Evolutionary conservation across 345 rosid species (phyloP), one percentile per base, ranked within the genome.

Genomic region (thale cress (Arabidopsis thaliana)): DNA sequence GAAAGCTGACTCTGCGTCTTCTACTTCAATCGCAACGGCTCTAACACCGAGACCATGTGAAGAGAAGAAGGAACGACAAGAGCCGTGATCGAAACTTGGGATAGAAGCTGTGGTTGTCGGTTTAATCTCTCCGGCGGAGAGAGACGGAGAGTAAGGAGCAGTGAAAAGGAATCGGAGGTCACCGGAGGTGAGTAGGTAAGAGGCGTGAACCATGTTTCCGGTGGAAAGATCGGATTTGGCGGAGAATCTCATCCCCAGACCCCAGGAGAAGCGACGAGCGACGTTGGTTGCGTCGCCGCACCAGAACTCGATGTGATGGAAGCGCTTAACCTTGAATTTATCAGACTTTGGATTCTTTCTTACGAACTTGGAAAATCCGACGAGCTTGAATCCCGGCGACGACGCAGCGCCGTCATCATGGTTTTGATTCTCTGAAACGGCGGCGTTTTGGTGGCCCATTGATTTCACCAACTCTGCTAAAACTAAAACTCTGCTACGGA

Each of bases 271-370:
- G 38, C 97, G 95, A 41, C 89, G 89, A 6, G 94, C 74, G 58
- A 83, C 56, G 79, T 93, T 93, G 77, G 95, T 87, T 59, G 98
- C 94, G 59, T 93, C 97, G 68, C 78, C 58, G 83, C 90, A 91
- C 97, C 98, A 93, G 85, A 91, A 91, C 76, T 91, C 98, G 33
- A 93, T 71, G 71, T 93, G 97, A 84, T 93, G 97, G 84, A 93
- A 93, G 2, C 89, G 83, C 42, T 78, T 86, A 11, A 91, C 90
- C 24, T 51, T 67, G 80, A 93, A 91, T 14, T 86, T 87, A 40
- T 93, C 97, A 23, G 97, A 91, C 38, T 83, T 82, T 5, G 94
- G 89, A 70, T 93, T 93, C 52, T 73, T 52, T 12, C 94, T 78
- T 6, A 83, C 84, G 86, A 93, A 93, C 34, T 89, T 87, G 49